These are phyloP conservation scores for Crithidia mellificae DNA, from an alignment of 208 protist species.

Conservation along the genomic window DNA sequence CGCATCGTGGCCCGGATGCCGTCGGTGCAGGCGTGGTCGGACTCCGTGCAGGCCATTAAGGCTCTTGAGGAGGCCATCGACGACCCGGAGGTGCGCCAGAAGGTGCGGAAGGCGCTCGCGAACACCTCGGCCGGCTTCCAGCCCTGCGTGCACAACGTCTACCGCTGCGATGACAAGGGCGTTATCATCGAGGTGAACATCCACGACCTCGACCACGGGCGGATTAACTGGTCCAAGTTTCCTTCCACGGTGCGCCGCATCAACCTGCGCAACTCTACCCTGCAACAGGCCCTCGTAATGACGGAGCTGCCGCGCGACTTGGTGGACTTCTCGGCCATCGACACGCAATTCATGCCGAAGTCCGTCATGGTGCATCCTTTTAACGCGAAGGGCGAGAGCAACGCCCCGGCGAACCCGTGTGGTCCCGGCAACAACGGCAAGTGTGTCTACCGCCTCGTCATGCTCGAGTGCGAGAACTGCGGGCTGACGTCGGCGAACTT, in stretches of 20 bases:
- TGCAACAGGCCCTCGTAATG: constrained; percentile 15
- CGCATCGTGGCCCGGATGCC: not conserved
- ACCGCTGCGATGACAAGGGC: constrained; percentile 13
- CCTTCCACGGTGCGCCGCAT: constrained; percentile 10
- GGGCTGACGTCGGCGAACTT: constrained; percentile 1
- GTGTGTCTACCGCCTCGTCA: not conserved
- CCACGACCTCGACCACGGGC: not conserved
- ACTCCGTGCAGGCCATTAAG: constrained; percentile 1
- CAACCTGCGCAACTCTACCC: constrained; percentile 2
- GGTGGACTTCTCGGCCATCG: constrained; percentile 8
- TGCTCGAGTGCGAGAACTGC: constrained; percentile 16
- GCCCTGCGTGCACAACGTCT: constrained; percentile 3
- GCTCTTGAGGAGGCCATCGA: constrained; percentile 10
- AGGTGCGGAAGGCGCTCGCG: constrained; percentile 5
- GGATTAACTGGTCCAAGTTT: constrained; percentile 10
- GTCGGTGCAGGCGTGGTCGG: not conserved
- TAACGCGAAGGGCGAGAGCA: not conserved
- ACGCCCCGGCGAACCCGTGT: not conserved
- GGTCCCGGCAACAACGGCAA: not conserved
- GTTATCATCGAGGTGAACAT: constrained; percentile 1
- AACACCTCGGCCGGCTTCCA: not conserved
- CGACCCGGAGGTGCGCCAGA: not conserved
- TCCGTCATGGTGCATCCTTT: not conserved
- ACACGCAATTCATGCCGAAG: constrained; percentile 1
- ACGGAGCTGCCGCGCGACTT: constrained; percentile 7